A percentile compares a stretch with the other conserved stretches of the same genome.
These are phyloP conservation scores for Annulohypoxylon maeteangense DNA, from an alignment of 495 filamentous ascomycete genomes.

Conservation along the genomic window DNA sequence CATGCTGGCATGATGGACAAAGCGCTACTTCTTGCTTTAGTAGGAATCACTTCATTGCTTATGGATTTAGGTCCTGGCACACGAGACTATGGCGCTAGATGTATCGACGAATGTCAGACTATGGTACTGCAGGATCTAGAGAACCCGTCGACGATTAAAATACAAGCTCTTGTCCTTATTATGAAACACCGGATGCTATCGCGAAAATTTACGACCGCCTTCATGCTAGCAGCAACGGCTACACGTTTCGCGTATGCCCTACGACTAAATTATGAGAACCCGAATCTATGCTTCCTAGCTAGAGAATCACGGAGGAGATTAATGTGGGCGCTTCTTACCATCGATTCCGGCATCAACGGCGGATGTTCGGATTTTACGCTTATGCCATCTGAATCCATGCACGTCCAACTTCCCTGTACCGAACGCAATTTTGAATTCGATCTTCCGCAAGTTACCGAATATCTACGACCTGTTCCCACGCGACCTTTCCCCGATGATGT, in stretches of 20 bases:
- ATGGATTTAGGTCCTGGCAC: conserved; percentile 57
- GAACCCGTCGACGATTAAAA: conserved; percentile 57
- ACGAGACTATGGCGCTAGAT: conserved; percentile 55
- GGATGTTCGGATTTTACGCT: conserved; percentile 60
- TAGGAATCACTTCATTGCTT: conserved; percentile 60
- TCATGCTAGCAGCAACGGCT: conserved; percentile 60
- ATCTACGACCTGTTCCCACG: conserved; percentile 50
- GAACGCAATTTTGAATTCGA: conserved; percentile 65
- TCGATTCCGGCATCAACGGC: conserved; percentile 58
- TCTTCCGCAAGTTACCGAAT: conserved; percentile 59
- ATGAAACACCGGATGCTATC: conserved; percentile 61
- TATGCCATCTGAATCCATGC: conserved; percentile 56
- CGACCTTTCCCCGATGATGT: conserved; percentile 57
- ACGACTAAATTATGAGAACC: conserved; percentile 60
- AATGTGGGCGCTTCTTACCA: conserved; percentile 64
- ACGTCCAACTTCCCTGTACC: conserved; percentile 61
- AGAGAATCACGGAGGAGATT: conserved; percentile 61
- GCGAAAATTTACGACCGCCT: conserved; percentile 57
- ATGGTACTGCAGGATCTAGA: conserved; percentile 57
- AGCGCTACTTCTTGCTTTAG: conserved; percentile 57
- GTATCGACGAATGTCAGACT: conserved; percentile 58
- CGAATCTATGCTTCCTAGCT: conserved; percentile 60
- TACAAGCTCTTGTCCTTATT: conserved; percentile 60
- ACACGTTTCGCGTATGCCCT: conserved; percentile 60
- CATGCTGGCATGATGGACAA: conserved; percentile 61